Evolutionary conservation across 2,329 filamentous ascomycete species (phyloP).

Genomic region (Septoria petroselini): DNA sequence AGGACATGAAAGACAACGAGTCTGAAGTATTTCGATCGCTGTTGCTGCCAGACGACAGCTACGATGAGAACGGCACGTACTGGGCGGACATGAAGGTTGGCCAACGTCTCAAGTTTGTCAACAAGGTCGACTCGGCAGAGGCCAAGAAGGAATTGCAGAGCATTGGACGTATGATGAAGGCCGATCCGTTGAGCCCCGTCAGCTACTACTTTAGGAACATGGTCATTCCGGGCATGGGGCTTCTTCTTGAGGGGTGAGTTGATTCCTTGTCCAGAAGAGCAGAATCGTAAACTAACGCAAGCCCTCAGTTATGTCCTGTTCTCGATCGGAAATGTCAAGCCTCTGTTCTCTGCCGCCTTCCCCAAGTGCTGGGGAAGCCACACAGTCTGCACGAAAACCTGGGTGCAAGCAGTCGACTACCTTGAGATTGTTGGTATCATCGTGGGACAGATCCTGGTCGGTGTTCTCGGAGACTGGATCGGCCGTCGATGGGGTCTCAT

Average conservation of each 20-base stretch:
- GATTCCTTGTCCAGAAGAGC: background rate
- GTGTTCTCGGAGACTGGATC: constrained; percentile 74
- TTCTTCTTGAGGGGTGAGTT: constrained; percentile 75
- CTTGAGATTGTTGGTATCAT: constrained; percentile 95
- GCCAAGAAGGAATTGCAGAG: constrained; percentile 62
- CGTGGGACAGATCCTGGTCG: constrained; percentile 83
- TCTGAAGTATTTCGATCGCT: constrained; percentile 69
- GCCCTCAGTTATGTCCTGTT: constrained; percentile 77
- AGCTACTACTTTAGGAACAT: constrained; percentile 85
- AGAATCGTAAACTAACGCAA: constrained; percentile 8
- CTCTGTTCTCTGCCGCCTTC: constrained; percentile 75
- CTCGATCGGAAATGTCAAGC: constrained; percentile 89
- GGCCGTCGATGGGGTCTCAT: constrained; percentile 94
- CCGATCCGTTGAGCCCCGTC: constrained; percentile 80
- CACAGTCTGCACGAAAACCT: constrained; percentile 69
- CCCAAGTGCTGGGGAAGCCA: constrained; percentile 65
- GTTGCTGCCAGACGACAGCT: constrained; percentile 84
- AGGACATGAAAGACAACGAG: constrained; percentile 57
- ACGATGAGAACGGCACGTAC: constrained; percentile 77
- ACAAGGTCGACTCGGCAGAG: constrained; percentile 68
- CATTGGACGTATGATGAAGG: constrained; percentile 78
- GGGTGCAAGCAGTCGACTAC: constrained; percentile 82
- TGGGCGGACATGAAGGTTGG: constrained; percentile 80
- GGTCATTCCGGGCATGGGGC: constrained; percentile 85
- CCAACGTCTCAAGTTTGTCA: constrained; percentile 72